Evolutionary conservation across 2,329 filamentous ascomycete genomes (phyloP), one percentile per base, ranked within the genome.

Genomic region (Lecanicillium sp.): DNA sequence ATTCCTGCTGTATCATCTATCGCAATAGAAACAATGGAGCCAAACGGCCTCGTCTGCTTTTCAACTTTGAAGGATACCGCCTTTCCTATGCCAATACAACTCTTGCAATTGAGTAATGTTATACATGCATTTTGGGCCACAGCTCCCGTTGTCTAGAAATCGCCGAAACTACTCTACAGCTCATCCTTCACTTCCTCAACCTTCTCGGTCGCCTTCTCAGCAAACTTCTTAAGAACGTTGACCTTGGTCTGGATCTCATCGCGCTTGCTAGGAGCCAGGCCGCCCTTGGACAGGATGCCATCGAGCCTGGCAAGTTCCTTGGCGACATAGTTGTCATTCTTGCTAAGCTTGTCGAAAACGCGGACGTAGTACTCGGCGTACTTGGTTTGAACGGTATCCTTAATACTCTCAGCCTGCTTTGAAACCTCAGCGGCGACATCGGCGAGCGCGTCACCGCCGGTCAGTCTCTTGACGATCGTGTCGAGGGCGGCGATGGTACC

Each of bases 311-410:
- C 73, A 46, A 89, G 70, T 72, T 97, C 90, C 79, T 95, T 97
- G 57, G 77, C 68, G 35, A 80, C 87, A 57, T 87, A 96, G 37
- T 71, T 81, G 45, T 84, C 72, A 66, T 84, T 94, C 61, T 81
- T 72, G 58, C 69, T 72, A 47, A 92, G 68, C 79, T 96, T 97
- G 59, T 86, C 78, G 44, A 92, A 84, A 39, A 94, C 88, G 60
- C 86, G 87, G 60, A 92, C 72, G 63, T 98, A 97, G 77, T 98
- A 98, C 65, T 89, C 76, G 33, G 87, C 87, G 57, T 90, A 94
- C 70, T 86, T 87, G 62, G 82, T 63, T 61, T 78, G 68, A 11
- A 66, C 68, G 45, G 67, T 60, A 38, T 75, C 80, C 65, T 82
- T 77, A 37, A 92, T 60, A 37, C 64, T 68, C 51, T 74, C 72